A percentile compares a stretch with the other conserved stretches of the same genome.
These are phyloP conservation scores for Plasmodium knowlesi DNA, from an alignment of 169 alveolate species.

Conservation along the genomic window DNA sequence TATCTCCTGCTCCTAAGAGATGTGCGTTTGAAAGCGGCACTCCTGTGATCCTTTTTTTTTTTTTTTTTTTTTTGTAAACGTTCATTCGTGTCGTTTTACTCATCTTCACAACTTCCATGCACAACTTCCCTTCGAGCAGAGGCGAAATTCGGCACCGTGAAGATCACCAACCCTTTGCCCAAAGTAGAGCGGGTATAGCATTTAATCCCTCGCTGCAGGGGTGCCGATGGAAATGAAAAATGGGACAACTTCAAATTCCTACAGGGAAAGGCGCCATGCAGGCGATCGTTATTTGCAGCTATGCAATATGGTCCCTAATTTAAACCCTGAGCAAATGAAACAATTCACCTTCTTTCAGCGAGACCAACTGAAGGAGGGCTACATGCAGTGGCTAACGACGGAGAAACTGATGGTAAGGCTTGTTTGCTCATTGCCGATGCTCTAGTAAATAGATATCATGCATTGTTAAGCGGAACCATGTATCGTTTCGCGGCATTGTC, in stretches of 20 bases:
- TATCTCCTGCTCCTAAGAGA: neutral
- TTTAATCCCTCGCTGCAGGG: neutral
- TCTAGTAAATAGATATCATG: too few species aligned
- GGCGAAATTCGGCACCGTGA: conserved; percentile 36
- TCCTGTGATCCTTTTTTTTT: neutral
- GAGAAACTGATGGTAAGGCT: conserved; percentile 53
- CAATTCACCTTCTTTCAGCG: conserved; percentile 4
- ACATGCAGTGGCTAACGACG: conserved; percentile 56
- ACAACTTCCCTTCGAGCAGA: conserved; percentile 10
- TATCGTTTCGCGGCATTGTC: neutral
- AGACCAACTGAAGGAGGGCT: conserved; percentile 21
- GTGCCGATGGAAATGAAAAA: neutral
- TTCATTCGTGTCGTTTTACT: neutral
- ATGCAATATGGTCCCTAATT: neutral
- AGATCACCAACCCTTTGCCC: conserved; percentile 29
- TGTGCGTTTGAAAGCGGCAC: neutral
- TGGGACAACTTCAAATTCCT: neutral
- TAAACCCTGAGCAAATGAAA: neutral
- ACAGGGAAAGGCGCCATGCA: neutral
- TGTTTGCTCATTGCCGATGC: neutral
- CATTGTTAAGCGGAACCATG: neutral
- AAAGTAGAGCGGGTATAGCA: conserved; percentile 39
- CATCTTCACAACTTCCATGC: neutral
- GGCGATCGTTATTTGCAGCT: neutral
- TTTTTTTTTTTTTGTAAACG: neutral